A percentile compares a stretch with the other conserved stretches of the same genome.
These are phyloP conservation scores for Seminavis robusta DNA, from an alignment of 108 stramenopile species.

Conservation along the genomic window DNA sequence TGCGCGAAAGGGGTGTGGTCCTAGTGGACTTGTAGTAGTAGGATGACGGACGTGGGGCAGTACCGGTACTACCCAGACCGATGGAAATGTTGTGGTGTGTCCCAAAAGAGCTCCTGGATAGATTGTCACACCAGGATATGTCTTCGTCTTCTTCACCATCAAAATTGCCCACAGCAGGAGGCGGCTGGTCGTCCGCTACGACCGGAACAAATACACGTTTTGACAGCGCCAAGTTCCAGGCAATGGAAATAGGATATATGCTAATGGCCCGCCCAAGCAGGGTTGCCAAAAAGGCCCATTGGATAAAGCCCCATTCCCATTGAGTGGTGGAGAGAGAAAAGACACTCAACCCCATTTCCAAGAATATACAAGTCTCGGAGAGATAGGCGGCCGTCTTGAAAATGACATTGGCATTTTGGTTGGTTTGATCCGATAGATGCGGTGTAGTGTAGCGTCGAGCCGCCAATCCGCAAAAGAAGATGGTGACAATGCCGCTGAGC, in stretches of 20 bases:
- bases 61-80: too few relatives aligned
- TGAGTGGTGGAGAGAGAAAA: conserved; percentile 28
- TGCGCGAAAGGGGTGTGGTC: conserved; percentile 16
- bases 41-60: too few relatives aligned
- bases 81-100: too few relatives aligned
- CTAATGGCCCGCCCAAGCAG: conserved; percentile 60
- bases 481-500: conserved; percentile 79
- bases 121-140: too few relatives aligned
- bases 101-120: too few relatives aligned
- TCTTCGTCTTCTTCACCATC: not conserved
- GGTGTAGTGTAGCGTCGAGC: conserved; percentile 52
- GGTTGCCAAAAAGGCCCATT: conserved; percentile 45
- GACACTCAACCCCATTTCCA: conserved; percentile 67
- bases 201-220: not conserved
- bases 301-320: conserved; percentile 45
- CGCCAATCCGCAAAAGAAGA: conserved; percentile 76
- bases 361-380: conserved; percentile 76
- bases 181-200: too few relatives aligned
- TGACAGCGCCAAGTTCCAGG: conserved; percentile 24
- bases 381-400: conserved; percentile 54
- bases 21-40: not conserved
- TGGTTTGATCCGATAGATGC: conserved; percentile 46
- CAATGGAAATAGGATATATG: conserved; percentile 54
- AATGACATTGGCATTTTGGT: conserved; percentile 32
- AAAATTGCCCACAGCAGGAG: not conserved